Conservation (phyloP, 805 yeast species). For the Pichia gijzeniarum region DNA sequence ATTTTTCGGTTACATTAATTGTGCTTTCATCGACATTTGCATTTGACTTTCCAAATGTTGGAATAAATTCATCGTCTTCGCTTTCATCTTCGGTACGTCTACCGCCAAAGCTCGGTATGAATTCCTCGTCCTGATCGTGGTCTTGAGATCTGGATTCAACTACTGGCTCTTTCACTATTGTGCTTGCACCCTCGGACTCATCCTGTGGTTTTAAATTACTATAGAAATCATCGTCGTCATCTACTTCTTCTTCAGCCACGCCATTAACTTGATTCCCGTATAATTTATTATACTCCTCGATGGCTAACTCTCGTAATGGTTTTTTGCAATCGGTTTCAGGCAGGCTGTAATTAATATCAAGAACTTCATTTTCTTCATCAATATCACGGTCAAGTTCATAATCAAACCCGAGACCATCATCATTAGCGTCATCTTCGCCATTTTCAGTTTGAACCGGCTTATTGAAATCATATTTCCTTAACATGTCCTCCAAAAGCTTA, state of each 20-base stretch:
- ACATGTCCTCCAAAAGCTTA: slow-evolving; percentile 41
- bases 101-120: slow-evolving; percentile 48
- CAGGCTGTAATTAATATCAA: slow-evolving; percentile 22
- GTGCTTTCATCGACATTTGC: slow-evolving; percentile 3
- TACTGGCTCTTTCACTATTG: slow-evolving; percentile 17
- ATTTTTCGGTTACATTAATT: slow-evolving; percentile 47
- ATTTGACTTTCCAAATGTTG: slow-evolving; percentile 39
- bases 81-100: slow-evolving; percentile 8
- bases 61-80: slow-evolving; percentile 44
- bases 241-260: slow-evolving; percentile 11
- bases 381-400: slow-evolving; percentile 35
- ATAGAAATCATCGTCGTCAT: slow-evolving; percentile 20
- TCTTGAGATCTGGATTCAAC: slow-evolving; percentile 11
- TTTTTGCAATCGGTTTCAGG: slow-evolving; percentile 21
- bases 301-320: slow-evolving; percentile 16
- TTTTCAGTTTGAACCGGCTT: slow-evolving; percentile 37
- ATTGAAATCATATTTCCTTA: slow-evolving; percentile 46
- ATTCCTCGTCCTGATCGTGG: slow-evolving; percentile 34
- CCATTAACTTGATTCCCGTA: slow-evolving; percentile 6
- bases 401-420: slow-evolving; percentile 26
- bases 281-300: slow-evolving; percentile 22
- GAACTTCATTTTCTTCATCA: slow-evolving; percentile 26
- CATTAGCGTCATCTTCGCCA: slow-evolving; percentile 34
- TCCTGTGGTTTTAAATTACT: slow-evolving; percentile 18
- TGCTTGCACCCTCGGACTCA: slow-evolving; percentile 25